Evolutionary conservation across 2,329 filamentous ascomycete species (phyloP).

Genomic region (Penicillium brasilianum): DNA sequence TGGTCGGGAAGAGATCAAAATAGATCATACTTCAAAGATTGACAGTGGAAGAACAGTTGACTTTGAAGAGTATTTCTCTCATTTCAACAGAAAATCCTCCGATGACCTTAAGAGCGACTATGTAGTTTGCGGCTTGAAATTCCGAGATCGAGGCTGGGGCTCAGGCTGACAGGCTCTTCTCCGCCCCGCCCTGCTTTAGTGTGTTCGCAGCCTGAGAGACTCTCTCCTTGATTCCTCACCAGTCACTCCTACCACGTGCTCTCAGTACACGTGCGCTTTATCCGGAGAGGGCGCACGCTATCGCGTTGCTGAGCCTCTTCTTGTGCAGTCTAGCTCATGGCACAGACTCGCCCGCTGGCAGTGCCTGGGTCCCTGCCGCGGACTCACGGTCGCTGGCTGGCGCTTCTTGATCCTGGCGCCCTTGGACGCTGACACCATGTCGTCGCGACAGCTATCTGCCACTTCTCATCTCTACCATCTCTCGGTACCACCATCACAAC

Average conservation of each 20-base stretch:
- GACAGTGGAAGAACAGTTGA: not conserved
- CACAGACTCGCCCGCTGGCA: not conserved
- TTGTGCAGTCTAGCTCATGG: not conserved
- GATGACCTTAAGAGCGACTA: not conserved
- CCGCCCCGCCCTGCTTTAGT: no score
- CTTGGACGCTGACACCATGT: not conserved
- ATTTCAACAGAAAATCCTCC: no score
- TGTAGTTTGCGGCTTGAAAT: not conserved
- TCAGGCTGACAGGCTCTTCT: not conserved
- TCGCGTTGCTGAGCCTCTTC: not conserved
- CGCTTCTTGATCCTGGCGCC: not conserved
- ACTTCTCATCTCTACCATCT: no score
- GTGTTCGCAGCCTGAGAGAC: no score
- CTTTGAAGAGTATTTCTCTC: no score
- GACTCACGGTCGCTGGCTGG: not conserved
- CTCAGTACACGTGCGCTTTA: conserved; percentile 2
- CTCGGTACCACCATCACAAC: not conserved
- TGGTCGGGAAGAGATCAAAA: not conserved
- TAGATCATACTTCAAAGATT: not conserved
- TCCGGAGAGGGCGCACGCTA: conserved; percentile 1
- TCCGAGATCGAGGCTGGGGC: not conserved
- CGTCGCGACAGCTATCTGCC: not conserved
- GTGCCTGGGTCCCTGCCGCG: not conserved
- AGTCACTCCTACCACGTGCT: conserved; percentile 4
- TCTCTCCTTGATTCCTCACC: not conserved